Evolutionary conservation across 139 green algal species (phyloP), one percentile per base, ranked within the genome.

Genomic region (Astrephomene gubernaculifera): DNA sequence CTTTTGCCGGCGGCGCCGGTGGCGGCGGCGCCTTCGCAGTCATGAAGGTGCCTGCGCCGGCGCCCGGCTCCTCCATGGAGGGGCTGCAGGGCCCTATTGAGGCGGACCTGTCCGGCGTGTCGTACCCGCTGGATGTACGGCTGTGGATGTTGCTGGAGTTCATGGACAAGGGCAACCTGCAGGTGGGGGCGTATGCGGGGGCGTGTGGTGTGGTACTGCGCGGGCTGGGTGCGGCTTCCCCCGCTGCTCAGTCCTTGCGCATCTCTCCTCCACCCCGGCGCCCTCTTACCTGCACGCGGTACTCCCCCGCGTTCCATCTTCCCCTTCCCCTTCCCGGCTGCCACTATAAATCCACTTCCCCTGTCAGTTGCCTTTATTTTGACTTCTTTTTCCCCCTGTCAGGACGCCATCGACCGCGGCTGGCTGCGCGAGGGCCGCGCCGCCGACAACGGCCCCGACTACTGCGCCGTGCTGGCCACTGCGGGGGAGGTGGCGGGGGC

Each of bases 331-430:
- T n/a, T n/a, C n/a, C n/a, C n/a, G n/a, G n/a, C n/a, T n/a, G n/a
- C n/a, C n/a, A n/a, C n/a, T n/a, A n/a, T n/a, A n/a, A n/a, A n/a
- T n/a, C n/a, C n/a, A n/a, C n/a, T n/a, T n/a, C n/a, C n/a, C n/a
- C n/a, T n/a, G n/a, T n/a, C n/a, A n/a, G n/a, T n/a, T n/a, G n/a
- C n/a, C n/a, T n/a, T n/a, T n/a, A n/a, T n/a, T n/a, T n/a, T n/a
- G n/a, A n/a, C n/a, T n/a, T n/a, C n/a, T n/a, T n/a, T n/a, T n/a
- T n/a, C n/a, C n/a, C n/a, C n/a, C n/a, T n/a, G n/a, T 9, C 86
- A 92, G 82, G 89, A 92, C 63, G 89, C 89, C 36, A 76, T 90
- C 12, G 89, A 92, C 71, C 78, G 73, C 44, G 89, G 89, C 6
- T 92, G 89, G 89, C 78, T 92, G 36, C 86, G 89, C 33, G 65